Base-by-base conservation (phyloP, 1,284 basidiomycete species). In the Moesziomyces aphidis region DNA sequence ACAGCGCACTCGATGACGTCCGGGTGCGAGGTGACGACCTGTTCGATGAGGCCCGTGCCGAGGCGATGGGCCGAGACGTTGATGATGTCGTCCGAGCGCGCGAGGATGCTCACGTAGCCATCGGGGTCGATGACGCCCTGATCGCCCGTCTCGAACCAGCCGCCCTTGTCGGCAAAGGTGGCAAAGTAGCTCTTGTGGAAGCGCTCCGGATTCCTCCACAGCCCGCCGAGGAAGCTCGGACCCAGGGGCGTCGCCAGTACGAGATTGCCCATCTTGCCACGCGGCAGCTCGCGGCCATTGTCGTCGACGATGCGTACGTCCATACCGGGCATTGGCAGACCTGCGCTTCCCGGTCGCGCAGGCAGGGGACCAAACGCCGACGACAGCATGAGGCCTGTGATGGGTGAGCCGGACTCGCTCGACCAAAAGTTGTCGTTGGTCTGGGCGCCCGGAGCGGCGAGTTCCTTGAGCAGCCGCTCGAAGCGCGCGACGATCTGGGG, bases 401-500 rank as follows among this genome's bases (percentile, higher is more conserved):
- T 83, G 3, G 80, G 79, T n/a, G 61, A 71, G 13, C 81, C 81
- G 2, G 66, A 73, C 46, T 83, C 81, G 51, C 72, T 79, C 10
- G 71, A 76, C 81, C 81, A 83, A 45, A 80, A 83, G 55, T 83
- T 82, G 58, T 83, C 82, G 56, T 80, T 81, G 23, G 79, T 78
- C 54, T 76, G 65, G 0, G 79, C 73, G 1, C 78, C 78, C 7
- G 76, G 76, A 8, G 81, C 81, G 24, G 63, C 81, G 15, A 81
- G 22, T 55, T 83, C 68, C 42, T 65, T 64, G 21, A 83, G 54
- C 31, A 80, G 48, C 22, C 47, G 23, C 36, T 73, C 75, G 55
- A 80, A 83, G 19, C 31, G 42, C 10, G 61, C 61, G 28, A 83
- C 80, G 43, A 83, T 80, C 19, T 77, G 73, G 0, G 81, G 81